Conservation (phyloP, 768 basidiomycete species). For the Suillus discolor region DNA sequence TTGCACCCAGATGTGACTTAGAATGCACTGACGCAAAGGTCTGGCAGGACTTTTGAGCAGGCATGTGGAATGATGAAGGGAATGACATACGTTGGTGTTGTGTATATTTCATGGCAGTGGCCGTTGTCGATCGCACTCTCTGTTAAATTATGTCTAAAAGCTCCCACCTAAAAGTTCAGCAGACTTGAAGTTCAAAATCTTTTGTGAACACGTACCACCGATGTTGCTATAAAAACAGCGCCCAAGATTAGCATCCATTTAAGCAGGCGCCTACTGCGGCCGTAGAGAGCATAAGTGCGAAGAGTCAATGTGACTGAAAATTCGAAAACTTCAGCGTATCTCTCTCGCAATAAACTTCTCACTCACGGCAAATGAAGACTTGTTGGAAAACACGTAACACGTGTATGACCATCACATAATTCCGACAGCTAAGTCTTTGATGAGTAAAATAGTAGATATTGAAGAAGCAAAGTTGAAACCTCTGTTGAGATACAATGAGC, state of each 20-base stretch:
- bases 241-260: constrained; percentile 36
- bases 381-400: constrained; percentile 45
- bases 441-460: not conserved
- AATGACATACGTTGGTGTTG: constrained; percentile 3
- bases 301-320: constrained; percentile 44
- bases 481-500: constrained; percentile 6
- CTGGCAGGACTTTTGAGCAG: not conserved
- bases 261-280: constrained; percentile 40
- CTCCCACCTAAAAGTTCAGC: constrained; percentile 40
- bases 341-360: not conserved
- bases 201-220: constrained; percentile 35
- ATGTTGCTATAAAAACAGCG: constrained; percentile 30
- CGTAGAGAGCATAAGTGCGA: constrained; percentile 54
- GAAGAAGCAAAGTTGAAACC: not conserved
- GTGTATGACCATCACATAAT: constrained; percentile 42
- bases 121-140: constrained; percentile 17
- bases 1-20: not conserved
- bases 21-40: not conserved
- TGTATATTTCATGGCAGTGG: constrained; percentile 29
- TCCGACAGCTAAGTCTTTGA: constrained; percentile 38
- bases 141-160: constrained; percentile 41
- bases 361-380: constrained; percentile 49
- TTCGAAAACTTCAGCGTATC: constrained; percentile 14
- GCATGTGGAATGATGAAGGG: not conserved
- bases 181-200: not conserved